Base-by-base conservation (phyloP, 768 basidiomycete species). In the Mrakia frigida region DNA sequence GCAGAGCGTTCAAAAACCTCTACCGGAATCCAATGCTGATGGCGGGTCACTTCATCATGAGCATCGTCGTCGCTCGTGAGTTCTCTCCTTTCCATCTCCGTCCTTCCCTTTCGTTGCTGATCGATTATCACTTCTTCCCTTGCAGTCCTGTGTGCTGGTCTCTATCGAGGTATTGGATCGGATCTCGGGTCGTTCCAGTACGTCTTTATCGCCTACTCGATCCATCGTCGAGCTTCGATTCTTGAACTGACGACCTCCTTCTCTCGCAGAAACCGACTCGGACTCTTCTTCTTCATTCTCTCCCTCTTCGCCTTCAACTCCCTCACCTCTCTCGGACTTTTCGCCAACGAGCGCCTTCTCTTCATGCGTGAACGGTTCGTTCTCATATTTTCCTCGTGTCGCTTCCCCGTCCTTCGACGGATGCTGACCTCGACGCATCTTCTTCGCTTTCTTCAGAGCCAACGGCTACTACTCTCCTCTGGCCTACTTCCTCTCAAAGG, bases 391-490 rank as follows among this genome's bases (percentile, higher is more conserved):
- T 18, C 31, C 18, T 46, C 35, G 6, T 43, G 0, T 28, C 11
- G 23, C 35, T 56, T 70, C 4, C 35, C 18, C n/a, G n/a, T 25
- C 61, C 25, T 18, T 16, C 56, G 50, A 37, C 3, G 0, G 41
- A 0, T 52, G 41, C 70, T 71, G 39, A 21, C n/a, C 39, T 37
- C 14, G n/a, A 25, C 60, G n/a, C 53, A 37, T 46, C 53, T 56
- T 6, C 43, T 23, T 35, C 67, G n/a, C 39, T 13, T 6, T 7
- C 35, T 73, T 56, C 82, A 95, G 94, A 79, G 90, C 94, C 2
- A 99, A 99, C 80, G 97, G 97, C 18, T 99, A 99, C 84, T 99
- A 99, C 83, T 92, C 94, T 0, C 91, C 97, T 1, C 90, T 95
- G 81, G 95, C 94, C 13, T 99, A 98, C 86, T 98, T 98, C 83